These are phyloP conservation scores for Podaxis pistillaris DNA, from an alignment of 768 basidiomycete species.

Conservation along the genomic window DNA sequence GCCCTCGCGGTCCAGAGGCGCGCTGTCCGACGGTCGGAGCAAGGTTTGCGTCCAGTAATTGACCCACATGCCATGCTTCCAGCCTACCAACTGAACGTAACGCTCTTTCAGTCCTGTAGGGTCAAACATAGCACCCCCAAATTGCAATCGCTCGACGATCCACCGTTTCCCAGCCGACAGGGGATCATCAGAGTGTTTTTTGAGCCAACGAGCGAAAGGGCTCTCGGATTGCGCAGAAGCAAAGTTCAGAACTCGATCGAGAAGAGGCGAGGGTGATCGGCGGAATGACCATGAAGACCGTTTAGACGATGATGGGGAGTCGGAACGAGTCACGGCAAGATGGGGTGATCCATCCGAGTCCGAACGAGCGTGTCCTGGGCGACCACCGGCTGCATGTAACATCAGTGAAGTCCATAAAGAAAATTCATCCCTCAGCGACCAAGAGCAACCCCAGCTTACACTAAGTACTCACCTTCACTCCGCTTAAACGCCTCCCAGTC, in stretches of 20 bases:
- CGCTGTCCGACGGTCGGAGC: slow-evolving; percentile 13
- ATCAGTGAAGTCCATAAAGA: background rate
- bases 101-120: slow-evolving; percentile 46
- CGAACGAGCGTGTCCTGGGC: slow-evolving; percentile 2
- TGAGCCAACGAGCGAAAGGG: slow-evolving; percentile 45
- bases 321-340: slow-evolving; percentile 15
- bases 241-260: slow-evolving; percentile 37
- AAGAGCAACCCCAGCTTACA: background rate
- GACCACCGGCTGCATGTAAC: background rate
- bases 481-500: slow-evolving; percentile 48
- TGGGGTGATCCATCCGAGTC: slow-evolving; percentile 16
- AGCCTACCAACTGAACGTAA: slow-evolving; percentile 45
- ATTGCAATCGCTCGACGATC: slow-evolving; percentile 56
- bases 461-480: slow-evolving; percentile 21
- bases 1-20: slow-evolving; percentile 9
- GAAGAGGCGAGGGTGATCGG: slow-evolving; percentile 25
- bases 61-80: slow-evolving; percentile 54
- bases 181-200: slow-evolving; percentile 53
- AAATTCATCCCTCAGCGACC: background rate
- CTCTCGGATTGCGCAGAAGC: slow-evolving; percentile 41
- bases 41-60: slow-evolving; percentile 60
- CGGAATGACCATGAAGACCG: slow-evolving; percentile 14
- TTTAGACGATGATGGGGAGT: slow-evolving; percentile 13
- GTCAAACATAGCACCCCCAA: slow-evolving; percentile 59
- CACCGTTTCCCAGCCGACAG: slow-evolving; percentile 47